Percentiles rank a stretch among this genome's conserved stretches.
Evolutionary conservation across 73 alveolate species (phyloP).

Genomic region (Uronychia setigera): DNA sequence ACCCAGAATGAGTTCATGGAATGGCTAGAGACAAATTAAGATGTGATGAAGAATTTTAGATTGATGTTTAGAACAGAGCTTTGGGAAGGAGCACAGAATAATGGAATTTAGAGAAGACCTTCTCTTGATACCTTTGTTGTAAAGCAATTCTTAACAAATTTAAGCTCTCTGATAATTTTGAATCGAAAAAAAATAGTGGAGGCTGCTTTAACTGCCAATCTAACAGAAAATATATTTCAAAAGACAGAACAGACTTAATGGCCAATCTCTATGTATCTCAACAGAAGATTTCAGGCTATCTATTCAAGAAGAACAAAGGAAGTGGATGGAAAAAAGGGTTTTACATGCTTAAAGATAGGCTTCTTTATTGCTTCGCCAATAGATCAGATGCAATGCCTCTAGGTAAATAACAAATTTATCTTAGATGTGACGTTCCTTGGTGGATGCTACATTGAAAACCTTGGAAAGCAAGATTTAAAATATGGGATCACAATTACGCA

Average conservation of each 20-base stretch:
- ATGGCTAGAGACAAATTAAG: background rate
- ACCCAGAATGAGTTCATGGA: background rate
- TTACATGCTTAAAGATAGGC: background rate
- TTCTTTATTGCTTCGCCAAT: background rate
- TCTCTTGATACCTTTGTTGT: background rate
- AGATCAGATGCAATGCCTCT: background rate
- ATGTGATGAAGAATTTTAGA: background rate
- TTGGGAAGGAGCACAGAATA: background rate
- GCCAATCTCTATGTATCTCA: background rate
- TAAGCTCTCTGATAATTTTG: background rate
- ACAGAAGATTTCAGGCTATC: background rate
- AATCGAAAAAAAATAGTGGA: background rate
- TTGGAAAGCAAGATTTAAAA: background rate
- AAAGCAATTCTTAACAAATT: background rate
- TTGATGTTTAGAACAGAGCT: background rate
- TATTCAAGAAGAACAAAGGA: background rate
- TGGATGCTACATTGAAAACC: slow-evolving; percentile 1
- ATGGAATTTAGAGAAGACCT: background rate
- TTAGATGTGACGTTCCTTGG: slow-evolving; percentile 2
- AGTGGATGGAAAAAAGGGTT: background rate
- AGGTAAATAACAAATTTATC: background rate
- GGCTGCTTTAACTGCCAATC: background rate
- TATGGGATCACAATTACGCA: background rate
- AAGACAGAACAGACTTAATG: background rate
- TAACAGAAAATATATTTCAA: background rate